Evolutionary conservation across 768 basidiomycete species (phyloP), one percentile per base, ranked within the genome.

Genomic region (Rhodocollybia butyracea): DNA sequence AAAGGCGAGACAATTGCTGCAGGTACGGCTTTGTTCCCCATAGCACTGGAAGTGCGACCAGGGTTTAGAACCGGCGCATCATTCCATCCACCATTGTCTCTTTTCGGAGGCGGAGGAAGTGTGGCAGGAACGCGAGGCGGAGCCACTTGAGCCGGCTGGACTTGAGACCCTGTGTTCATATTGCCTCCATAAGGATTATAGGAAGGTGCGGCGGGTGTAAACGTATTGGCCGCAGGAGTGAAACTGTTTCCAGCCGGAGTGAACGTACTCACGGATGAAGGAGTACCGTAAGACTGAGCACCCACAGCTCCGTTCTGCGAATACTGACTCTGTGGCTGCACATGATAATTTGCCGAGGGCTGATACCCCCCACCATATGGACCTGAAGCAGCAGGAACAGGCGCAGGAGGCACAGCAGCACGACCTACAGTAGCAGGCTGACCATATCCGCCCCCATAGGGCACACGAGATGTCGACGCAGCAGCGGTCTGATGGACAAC

Each of bases 1-100:
- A 98, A 97, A 0, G 95, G 95, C 8, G 91, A 81, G 7, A 85
- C 85, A 62, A 98, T 95, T 2, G 94, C 82, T 6, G 78, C 75
- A 2, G 82, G 86, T n/a, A n/a, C n/a, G n/a, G n/a, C n/a, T 63
- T 89, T 91, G 53, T 65, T 69, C 10, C 73, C 59, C 52, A 68
- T 77, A 5, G 78, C 70, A 21, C 78, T 76, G 1, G 88, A 82
- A 1, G 75, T 74, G 24, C 86, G 84, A 39, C 78, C 17, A 8
- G 73, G 65, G 15, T 74, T 60, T 12, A 83, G 59, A 5, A 75
- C 66, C 0, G 93, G 94, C 0, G 93, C 85, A 69, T 98, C 95
- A 63, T 98, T 98, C 94, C 94, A 98, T 0, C 93, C 93, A 27
- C 85, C 85, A 11, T 30, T 88, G 27, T 74, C 73, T 40, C 85